A percentile compares a stretch with the other conserved stretches of the same genome.
These are phyloP conservation scores for Firmiana major DNA, from an alignment of 345 rosid genomes.

Conservation along the genomic window DNA sequence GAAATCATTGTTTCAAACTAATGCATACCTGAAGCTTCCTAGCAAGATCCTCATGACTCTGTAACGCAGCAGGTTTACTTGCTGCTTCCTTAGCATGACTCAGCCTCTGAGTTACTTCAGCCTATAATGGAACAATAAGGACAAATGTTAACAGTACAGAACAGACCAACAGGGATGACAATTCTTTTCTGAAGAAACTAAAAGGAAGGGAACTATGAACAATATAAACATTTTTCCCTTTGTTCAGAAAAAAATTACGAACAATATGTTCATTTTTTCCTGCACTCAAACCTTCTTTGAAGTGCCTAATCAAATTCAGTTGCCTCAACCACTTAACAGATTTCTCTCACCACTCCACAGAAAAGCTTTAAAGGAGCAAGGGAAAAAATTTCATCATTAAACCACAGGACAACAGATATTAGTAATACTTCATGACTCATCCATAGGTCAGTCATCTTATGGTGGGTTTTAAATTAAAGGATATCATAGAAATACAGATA, in stretches of 20 bases:
- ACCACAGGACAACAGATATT: neutral
- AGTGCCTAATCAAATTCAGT: neutral
- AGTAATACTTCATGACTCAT: neutral
- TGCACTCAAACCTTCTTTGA: neutral
- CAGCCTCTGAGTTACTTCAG: slow-evolving; percentile 94
- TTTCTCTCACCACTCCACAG: neutral
- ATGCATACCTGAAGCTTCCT: slow-evolving; percentile 81
- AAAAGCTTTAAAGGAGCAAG: neutral
- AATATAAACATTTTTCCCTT: neutral
- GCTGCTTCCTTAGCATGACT: slow-evolving; percentile 82
- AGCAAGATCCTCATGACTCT: slow-evolving; percentile 94
- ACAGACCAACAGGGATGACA: neutral
- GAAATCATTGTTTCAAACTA: neutral
- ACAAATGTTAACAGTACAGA: neutral
- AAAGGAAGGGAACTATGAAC: neutral
- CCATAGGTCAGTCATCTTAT: neutral
- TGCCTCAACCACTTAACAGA: neutral
- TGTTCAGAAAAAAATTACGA: neutral
- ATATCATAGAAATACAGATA: too few relatives aligned
- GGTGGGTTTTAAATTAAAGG: too few relatives aligned
- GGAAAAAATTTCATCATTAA: neutral
- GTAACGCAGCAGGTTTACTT: slow-evolving; percentile 56
- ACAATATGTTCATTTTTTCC: neutral
- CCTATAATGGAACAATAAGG: slow-evolving; percentile 34
- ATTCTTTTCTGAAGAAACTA: neutral